Evolutionary conservation across 495 filamentous ascomycete genomes (phyloP).

Genomic region (Lasiosphaeriaceae sp.): DNA sequence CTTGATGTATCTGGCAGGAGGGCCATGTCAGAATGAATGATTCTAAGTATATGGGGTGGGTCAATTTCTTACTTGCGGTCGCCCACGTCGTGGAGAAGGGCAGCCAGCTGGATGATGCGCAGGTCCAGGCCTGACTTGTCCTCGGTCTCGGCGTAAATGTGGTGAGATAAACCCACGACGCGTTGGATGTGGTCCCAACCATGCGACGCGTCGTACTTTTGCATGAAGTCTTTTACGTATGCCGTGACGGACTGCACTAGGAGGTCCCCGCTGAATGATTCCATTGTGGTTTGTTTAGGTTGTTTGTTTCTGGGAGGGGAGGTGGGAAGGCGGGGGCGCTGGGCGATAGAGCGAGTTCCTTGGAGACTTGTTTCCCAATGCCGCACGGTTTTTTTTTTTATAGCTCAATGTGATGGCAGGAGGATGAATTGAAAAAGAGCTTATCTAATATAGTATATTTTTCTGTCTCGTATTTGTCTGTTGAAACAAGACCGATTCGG

Average conservation of each 20-base stretch:
- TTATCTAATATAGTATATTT: neutral
- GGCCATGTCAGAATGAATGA: neutral
- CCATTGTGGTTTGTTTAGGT: slow-evolving; percentile 13
- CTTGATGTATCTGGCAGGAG: slow-evolving; percentile 55
- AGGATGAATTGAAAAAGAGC: too few relatives aligned
- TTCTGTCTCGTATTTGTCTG: too few relatives aligned
- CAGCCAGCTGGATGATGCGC: slow-evolving; percentile 62
- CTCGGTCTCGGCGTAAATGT: slow-evolving; percentile 52
- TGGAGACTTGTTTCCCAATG: too few relatives aligned
- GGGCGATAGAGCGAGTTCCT: neutral
- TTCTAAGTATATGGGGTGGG: neutral
- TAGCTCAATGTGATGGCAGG: too few relatives aligned
- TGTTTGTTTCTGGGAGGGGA: neutral
- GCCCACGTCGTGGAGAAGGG: slow-evolving; percentile 82
- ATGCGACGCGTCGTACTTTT: slow-evolving; percentile 77
- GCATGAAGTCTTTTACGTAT: slow-evolving; percentile 71
- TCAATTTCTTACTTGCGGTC: slow-evolving; percentile 58
- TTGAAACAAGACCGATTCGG: too few relatives aligned
- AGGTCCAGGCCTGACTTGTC: slow-evolving; percentile 39
- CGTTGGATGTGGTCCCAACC: slow-evolving; percentile 79
- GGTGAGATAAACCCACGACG: slow-evolving; percentile 66
- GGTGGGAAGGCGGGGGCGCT: neutral
- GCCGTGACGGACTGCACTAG: slow-evolving; percentile 48
- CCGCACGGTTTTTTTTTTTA: too few relatives aligned
- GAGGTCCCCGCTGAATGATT: slow-evolving; percentile 28